Conservation (phyloP, 2,329 filamentous ascomycete species). For the Beauveria scarabaeidicola region DNA sequence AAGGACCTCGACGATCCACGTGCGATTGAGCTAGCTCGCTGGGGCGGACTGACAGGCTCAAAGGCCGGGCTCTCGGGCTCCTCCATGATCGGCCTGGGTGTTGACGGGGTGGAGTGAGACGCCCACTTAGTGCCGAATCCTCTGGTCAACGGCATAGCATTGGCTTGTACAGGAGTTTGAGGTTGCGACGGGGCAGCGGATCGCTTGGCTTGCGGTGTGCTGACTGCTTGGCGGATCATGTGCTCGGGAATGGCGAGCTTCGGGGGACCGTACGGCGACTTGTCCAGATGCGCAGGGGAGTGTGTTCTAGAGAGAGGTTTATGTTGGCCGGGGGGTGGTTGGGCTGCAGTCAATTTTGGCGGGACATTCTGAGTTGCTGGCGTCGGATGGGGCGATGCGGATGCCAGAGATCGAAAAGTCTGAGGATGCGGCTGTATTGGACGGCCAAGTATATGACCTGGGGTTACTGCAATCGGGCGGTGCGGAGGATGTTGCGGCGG, state of each 20-base stretch:
- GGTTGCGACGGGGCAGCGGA: constrained; percentile 23
- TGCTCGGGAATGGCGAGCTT: constrained; percentile 33
- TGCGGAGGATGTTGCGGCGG: constrained; percentile 14
- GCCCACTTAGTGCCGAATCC: constrained; percentile 52
- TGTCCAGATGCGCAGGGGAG: constrained; percentile 22
- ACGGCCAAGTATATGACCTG: constrained; percentile 15
- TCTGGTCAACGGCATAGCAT: constrained; percentile 21
- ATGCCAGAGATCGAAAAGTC: constrained; percentile 23
- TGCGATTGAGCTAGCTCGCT: constrained; percentile 28
- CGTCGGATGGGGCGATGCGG: constrained; percentile 22
- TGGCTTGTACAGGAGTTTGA: constrained; percentile 26
- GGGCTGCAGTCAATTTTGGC: constrained; percentile 22
- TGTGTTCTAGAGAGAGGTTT: constrained; percentile 19
- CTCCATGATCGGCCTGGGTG: constrained; percentile 33
- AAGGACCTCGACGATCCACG: constrained; percentile 21
- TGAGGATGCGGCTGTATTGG: constrained; percentile 15
- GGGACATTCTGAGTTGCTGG: constrained; percentile 17
- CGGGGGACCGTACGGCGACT: constrained; percentile 26
- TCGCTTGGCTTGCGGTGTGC: constrained; percentile 25
- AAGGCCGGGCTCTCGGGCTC: constrained; percentile 44
- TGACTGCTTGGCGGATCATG: constrained; percentile 31
- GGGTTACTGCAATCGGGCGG: background rate
- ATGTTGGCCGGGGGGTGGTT: constrained; percentile 19
- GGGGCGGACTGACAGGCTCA: constrained; percentile 51
- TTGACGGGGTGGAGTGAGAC: constrained; percentile 47